Percentiles rank a stretch among this genome's conserved stretches.
phyloP scores from a whole-genome alignment of 2,329 filamentous ascomycete species.

The Drechslerella dactyloides region DNA sequence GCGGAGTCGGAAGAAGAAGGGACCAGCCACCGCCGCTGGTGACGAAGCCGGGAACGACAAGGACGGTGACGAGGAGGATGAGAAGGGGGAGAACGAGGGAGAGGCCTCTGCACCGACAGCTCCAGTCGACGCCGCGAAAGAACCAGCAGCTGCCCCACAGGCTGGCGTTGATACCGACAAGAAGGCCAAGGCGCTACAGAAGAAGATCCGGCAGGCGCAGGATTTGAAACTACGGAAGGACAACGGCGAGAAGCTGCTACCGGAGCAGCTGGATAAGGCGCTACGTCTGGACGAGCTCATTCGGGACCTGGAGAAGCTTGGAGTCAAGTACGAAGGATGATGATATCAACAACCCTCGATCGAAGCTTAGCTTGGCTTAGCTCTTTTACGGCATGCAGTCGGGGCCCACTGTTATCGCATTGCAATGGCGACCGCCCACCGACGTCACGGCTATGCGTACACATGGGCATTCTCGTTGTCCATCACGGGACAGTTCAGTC shows the following conservation, averaged over 20 bases:
- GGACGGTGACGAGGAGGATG: conserved; percentile 17
- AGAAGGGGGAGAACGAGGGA: conserved; percentile 5
- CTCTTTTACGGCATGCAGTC: too few species aligned
- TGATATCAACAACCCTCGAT: neutral
- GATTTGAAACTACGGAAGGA: conserved; percentile 92
- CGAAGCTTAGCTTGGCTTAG: neutral
- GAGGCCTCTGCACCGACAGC: conserved; percentile 18
- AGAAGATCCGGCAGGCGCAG: conserved; percentile 92
- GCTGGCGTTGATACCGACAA: conserved; percentile 69
- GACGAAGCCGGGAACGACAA: conserved; percentile 5
- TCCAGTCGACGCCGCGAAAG: conserved; percentile 44
- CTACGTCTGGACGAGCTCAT: conserved; percentile 96
- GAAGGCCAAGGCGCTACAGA: conserved; percentile 86
- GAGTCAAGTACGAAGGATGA: conserved; percentile 68
- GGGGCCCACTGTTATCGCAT: too few species aligned
- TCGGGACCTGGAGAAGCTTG: conserved; percentile 81
- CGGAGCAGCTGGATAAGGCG: conserved; percentile 96
- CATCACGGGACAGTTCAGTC: too few species aligned
- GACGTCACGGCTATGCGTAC: too few species aligned
- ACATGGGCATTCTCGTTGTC: too few species aligned
- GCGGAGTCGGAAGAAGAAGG: conserved; percentile 62
- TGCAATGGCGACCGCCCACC: too few species aligned
- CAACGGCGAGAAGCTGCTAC: conserved; percentile 78
- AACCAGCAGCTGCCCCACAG: conserved; percentile 15
- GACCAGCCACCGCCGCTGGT: conserved; percentile 5